phyloP scores from a whole-genome alignment of 768 basidiomycete genomes.

The Cubamyces sp. region DNA sequence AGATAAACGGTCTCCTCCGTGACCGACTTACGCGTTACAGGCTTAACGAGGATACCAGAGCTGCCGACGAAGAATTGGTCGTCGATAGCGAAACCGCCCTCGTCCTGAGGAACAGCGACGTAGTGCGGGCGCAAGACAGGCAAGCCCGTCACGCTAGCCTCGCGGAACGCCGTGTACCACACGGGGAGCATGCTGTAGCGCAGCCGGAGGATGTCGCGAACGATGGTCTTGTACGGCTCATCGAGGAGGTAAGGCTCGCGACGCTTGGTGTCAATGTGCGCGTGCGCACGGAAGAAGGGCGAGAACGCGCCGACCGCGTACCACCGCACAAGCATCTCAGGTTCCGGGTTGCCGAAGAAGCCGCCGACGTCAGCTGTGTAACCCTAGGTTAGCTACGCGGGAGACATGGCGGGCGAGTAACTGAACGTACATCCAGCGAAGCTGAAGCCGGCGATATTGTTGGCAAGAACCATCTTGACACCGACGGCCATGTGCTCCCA shows the following conservation, averaged over 20 bases:
- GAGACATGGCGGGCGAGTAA: not conserved
- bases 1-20: constrained; percentile 79
- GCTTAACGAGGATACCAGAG: constrained; percentile 90
- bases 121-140: constrained; percentile 96
- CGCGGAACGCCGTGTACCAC: constrained; percentile 98
- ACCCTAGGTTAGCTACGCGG: not conserved
- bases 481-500: constrained; percentile 98
- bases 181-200: constrained; percentile 87
- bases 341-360: constrained; percentile 96
- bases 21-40: constrained; percentile 76
- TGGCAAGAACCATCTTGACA: constrained; percentile 89
- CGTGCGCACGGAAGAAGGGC: constrained; percentile 98
- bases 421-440: constrained; percentile 82
- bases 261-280: constrained; percentile 96
- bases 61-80: constrained; percentile 93
- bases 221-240: constrained; percentile 83
- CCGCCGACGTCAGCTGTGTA: constrained; percentile 92
- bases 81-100: constrained; percentile 83
- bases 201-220: constrained; percentile 77
- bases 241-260: constrained; percentile 94
- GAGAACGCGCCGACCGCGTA: constrained; percentile 94
- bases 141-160: constrained; percentile 78
- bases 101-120: constrained; percentile 89
- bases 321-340: constrained; percentile 96
- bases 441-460: constrained; percentile 87